phyloP scores from a whole-genome alignment of 805 yeast genomes.

The Clavispora carvajalis region DNA sequence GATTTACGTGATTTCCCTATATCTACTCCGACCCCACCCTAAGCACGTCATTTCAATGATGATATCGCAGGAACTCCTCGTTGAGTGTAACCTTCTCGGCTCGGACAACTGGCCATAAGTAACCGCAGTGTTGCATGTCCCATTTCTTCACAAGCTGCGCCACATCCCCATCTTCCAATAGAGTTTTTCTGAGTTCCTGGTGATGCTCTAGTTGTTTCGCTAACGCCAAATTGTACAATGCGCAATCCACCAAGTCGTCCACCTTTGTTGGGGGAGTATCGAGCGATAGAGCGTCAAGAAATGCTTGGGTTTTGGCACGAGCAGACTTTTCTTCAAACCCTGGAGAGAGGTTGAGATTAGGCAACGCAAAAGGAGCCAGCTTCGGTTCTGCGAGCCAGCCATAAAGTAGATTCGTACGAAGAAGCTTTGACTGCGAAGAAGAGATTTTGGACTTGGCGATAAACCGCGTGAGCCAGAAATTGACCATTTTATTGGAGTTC shows the following conservation, averaged over 20 bases:
- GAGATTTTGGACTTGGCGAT: slow-evolving; percentile 13
- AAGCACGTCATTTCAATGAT: too few relatives aligned
- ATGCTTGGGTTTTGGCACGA: slow-evolving; percentile 6
- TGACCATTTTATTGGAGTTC: slow-evolving; percentile 32
- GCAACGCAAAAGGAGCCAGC: slow-evolving; percentile 9
- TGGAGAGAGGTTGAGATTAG: not conserved
- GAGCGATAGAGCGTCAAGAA: slow-evolving; percentile 5
- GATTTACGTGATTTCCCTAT: too few relatives aligned
- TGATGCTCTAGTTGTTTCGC: slow-evolving; percentile 10
- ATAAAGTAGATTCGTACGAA: slow-evolving; percentile 8
- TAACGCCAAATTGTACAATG: slow-evolving; percentile 45
- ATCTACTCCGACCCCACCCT: too few relatives aligned
- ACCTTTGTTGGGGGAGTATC: slow-evolving; percentile 32
- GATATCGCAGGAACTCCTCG: not conserved
- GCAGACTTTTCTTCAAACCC: slow-evolving; percentile 3
- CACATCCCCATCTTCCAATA: slow-evolving; percentile 1
- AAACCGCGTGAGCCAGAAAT: slow-evolving; percentile 35
- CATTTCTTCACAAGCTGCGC: slow-evolving; percentile 5
- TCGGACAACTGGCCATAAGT: slow-evolving; percentile 3
- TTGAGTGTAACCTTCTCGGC: not conserved
- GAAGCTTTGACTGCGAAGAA: slow-evolving; percentile 8
- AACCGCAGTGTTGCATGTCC: slow-evolving; percentile 10
- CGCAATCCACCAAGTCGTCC: slow-evolving; percentile 63
- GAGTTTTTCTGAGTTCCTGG: slow-evolving; percentile 2
- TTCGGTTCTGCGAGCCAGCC: slow-evolving; percentile 11